Evolutionary conservation across 768 basidiomycete genomes (phyloP).

Genomic region (Pholiota molesta): DNA sequence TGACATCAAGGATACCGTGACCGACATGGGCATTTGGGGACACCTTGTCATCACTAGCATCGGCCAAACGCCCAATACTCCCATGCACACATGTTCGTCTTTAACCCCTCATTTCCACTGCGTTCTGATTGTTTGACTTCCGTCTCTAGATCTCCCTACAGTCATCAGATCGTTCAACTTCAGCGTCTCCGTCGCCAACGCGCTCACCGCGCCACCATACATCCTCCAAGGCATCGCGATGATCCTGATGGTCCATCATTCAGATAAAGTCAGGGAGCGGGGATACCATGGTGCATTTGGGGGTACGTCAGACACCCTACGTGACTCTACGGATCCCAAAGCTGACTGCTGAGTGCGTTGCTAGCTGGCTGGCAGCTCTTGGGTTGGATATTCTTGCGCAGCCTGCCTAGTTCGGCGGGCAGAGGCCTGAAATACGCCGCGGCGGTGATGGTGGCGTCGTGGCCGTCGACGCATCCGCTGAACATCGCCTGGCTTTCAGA

Average conservation of each 20-base stretch:
- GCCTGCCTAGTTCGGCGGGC: constrained; percentile 29
- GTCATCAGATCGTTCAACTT: constrained; percentile 43
- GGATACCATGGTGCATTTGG: constrained; percentile 40
- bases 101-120: neutral
- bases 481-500: constrained; percentile 45
- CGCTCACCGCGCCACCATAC: constrained; percentile 40
- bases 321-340: too few relatives aligned
- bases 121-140: neutral
- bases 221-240: constrained; percentile 36
- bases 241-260: constrained; percentile 34
- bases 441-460: constrained; percentile 36
- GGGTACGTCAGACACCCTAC: constrained; percentile 20
- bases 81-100: constrained; percentile 37
- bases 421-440: constrained; percentile 37
- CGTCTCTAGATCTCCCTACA: constrained; percentile 36
- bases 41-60: constrained; percentile 39
- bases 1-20: constrained; percentile 39
- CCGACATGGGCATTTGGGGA: constrained; percentile 38
- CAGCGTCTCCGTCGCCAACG: constrained; percentile 38
- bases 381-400: constrained; percentile 40
- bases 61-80: constrained; percentile 38
- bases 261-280: constrained; percentile 35
- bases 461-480: constrained; percentile 41
- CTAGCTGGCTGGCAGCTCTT: constrained; percentile 39
- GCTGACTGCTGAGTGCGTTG: neutral